These are phyloP conservation scores for Saccharomyces hybrid DNA, from an alignment of 1,139 yeast genomes.

Conservation along the genomic window DNA sequence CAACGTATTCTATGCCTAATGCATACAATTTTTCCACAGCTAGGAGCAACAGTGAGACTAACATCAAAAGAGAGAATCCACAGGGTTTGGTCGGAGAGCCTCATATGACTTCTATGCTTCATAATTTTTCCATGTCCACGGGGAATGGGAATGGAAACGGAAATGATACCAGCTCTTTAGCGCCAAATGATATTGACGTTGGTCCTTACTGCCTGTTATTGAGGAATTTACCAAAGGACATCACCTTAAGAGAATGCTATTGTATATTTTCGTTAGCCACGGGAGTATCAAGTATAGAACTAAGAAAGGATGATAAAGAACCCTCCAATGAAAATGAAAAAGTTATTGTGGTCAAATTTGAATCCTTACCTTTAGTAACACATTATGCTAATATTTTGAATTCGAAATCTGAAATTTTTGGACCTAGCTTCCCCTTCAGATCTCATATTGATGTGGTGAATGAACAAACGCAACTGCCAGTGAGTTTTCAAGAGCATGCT, in stretches of 20 bases:
- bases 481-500: not conserved
- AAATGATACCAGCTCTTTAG: not conserved
- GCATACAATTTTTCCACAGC: not conserved
- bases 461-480: constrained; percentile 13
- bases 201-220: constrained; percentile 29
- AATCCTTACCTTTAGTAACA: constrained; percentile 53
- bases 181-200: constrained; percentile 3
- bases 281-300: constrained; percentile 59
- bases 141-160: constrained; percentile 6
- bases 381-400: constrained; percentile 61
- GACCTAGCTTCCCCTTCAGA: constrained; percentile 41
- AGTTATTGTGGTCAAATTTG: constrained; percentile 52
- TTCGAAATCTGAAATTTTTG: constrained; percentile 50
- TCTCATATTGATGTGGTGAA: constrained; percentile 45
- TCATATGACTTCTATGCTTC: constrained; percentile 15
- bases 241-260: constrained; percentile 65
- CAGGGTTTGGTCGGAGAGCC: not conserved
- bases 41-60: not conserved
- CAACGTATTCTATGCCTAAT: not conserved
- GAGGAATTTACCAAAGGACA: constrained; percentile 60
- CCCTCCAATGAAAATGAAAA: not conserved
- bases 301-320: constrained; percentile 21
- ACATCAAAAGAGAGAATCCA: not conserved
- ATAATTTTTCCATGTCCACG: constrained; percentile 13
- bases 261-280: constrained; percentile 72